phyloP scores from a whole-genome alignment of 257 asterid genomes.

The Leonotis leonurus region DNA sequence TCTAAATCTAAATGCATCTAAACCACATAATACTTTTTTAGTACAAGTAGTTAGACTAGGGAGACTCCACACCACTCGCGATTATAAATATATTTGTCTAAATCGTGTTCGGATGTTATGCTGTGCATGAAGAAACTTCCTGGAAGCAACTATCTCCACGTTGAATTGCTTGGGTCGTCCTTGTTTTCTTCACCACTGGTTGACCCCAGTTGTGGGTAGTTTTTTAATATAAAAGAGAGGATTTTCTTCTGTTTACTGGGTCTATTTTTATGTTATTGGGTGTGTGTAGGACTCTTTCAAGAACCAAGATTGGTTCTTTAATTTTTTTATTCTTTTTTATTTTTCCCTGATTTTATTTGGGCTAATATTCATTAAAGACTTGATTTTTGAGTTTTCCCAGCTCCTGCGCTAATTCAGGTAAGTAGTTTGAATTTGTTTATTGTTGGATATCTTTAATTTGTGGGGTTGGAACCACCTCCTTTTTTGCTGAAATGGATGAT shows the following conservation, averaged over 20 bases:
- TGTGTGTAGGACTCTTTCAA: constrained; percentile 18
- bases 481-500: neutral
- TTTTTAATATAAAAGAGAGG: neutral
- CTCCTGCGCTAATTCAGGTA: constrained; percentile 4
- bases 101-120: neutral
- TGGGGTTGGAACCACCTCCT: neutral
- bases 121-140: constrained; percentile 29
- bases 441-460: neutral
- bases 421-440: neutral
- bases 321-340: neutral
- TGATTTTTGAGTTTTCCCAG: neutral
- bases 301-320: constrained; percentile 19
- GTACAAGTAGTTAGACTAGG: too few species aligned
- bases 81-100: too few species aligned
- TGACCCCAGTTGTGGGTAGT: constrained; percentile 5
- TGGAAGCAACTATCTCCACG: constrained; percentile 16
- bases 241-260: neutral
- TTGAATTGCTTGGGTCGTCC: constrained; percentile 9
- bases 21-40: too few species aligned
- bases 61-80: too few species aligned
- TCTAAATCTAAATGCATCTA: too few species aligned
- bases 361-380: constrained; percentile 8
- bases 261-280: constrained; percentile 5
- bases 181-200: constrained; percentile 19
- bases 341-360: neutral